Evolutionary conservation across 2,329 filamentous ascomycete genomes (phyloP).

Genomic region (Cryphonectria parasitica): DNA sequence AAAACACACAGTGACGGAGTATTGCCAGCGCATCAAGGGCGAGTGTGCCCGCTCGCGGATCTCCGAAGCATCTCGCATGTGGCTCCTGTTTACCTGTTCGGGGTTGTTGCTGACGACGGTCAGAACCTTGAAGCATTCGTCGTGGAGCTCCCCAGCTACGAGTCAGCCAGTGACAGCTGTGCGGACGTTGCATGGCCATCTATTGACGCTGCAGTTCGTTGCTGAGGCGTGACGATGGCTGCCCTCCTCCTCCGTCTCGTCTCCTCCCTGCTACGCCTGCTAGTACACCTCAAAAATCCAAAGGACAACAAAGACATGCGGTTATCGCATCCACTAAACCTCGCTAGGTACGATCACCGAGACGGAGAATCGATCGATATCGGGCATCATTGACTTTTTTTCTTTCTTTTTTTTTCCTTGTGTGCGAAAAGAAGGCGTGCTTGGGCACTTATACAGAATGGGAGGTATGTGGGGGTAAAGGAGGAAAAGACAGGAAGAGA

Average conservation of each 20-base stretch:
- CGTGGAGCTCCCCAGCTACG: background rate
- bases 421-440: background rate
- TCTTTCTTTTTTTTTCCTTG: no score
- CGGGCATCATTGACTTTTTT: background rate
- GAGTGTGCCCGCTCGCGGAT: constrained; percentile 14
- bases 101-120: constrained; percentile 1
- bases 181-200: background rate
- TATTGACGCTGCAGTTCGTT: background rate
- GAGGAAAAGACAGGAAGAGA: background rate
- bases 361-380: background rate
- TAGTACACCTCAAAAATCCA: background rate
- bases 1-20: background rate
- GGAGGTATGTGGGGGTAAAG: background rate
- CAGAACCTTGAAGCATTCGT: constrained; percentile 1
- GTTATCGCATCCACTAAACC: background rate
- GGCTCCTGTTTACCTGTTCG: background rate
- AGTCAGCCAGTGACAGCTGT: constrained; percentile 7
- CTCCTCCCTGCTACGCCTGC: background rate
- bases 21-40: constrained; percentile 15
- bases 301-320: background rate
- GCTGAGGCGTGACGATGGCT: background rate
- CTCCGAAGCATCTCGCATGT: constrained; percentile 10
- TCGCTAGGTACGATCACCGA: background rate
- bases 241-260: background rate
- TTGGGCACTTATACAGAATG: background rate